Evolutionary conservation across 805 yeast species (phyloP).

Genomic region (Starmerella floricola): DNA sequence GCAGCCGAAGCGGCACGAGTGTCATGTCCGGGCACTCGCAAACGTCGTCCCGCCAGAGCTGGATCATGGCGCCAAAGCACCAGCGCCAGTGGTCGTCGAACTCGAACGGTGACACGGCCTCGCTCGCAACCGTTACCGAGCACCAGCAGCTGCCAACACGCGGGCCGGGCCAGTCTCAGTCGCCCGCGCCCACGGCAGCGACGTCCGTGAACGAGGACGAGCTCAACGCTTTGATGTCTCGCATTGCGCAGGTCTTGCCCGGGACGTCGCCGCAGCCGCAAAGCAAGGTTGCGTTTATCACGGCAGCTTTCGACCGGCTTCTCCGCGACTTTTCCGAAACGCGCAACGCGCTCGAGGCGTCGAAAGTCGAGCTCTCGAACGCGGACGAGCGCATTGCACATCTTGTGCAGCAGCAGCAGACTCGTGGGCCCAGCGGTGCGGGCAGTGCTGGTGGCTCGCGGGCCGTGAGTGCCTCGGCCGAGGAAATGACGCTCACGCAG

Average conservation of each 20-base stretch:
- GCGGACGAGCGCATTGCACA: slow-evolving; percentile 18
- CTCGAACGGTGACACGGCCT: slow-evolving; percentile 3
- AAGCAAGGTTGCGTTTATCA: slow-evolving; percentile 13
- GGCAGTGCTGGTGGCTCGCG: no score
- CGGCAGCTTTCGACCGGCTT: slow-evolving; percentile 16
- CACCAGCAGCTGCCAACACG: background rate
- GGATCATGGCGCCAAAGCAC: slow-evolving; percentile 13
- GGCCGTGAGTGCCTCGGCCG: background rate
- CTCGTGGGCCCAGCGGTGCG: background rate
- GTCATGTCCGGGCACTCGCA: slow-evolving; percentile 1
- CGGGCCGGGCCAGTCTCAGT: background rate
- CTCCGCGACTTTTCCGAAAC: slow-evolving; percentile 14
- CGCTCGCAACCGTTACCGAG: slow-evolving; percentile 10
- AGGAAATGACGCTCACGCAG: slow-evolving; percentile 5
- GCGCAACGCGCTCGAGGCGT: slow-evolving; percentile 15
- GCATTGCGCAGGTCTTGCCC: slow-evolving; percentile 14
- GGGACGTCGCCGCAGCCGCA: slow-evolving; percentile 16
- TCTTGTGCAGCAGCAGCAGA: background rate
- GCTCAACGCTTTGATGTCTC: slow-evolving; percentile 11
- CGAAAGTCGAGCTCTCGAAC: slow-evolving; percentile 14
- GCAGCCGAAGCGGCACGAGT: slow-evolving; percentile 11
- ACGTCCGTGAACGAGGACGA: slow-evolving; percentile 7
- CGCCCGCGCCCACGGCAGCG: background rate
- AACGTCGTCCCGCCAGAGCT: slow-evolving; percentile 12
- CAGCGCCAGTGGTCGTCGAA: slow-evolving; percentile 9